Evolutionary conservation across 805 yeast genomes (phyloP), one percentile per base, ranked within the genome.

Genomic region (Schwanniomyces yamadae): DNA sequence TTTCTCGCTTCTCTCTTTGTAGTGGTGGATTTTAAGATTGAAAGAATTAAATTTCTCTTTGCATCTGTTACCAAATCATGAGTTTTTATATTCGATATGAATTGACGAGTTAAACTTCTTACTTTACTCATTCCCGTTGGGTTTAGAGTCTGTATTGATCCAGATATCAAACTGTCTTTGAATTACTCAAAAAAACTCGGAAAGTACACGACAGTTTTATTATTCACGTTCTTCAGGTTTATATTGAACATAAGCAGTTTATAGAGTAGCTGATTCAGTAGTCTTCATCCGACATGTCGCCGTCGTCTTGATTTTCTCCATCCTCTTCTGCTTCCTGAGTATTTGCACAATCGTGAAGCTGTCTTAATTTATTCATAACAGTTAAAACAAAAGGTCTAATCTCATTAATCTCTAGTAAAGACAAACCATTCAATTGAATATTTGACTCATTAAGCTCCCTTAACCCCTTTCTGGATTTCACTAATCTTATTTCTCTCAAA

Each of bases 1-100:
- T 82, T 84, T 44, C 78, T 74, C 4, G 96, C 95, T 54, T 91
- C 98, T 41, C 99, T 70, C 56, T 88, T 90, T 1, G 98, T 91
- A 5, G 97, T 95, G 4, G 97, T 86, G 1, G 96, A 82, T 50
- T 82, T 82, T 39, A 91, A 68, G 16, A 91, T 89, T 1, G 96
- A 81, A 12, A 88, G 64, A n/a, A 91, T 82, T 33, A 91, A 64
- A 36, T 85, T 86, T 45, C 78, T 71, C 45, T 78, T 80, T 13
- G 77, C 74, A 30, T 69, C 62, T 6, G 76, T 71, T n/a, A 44
- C 44, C 13, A 42, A 18, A 32, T 54, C 43, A 33, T 63, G 63
- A 2, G 57, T 48, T 35, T 57, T 59, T 28, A 66, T 40, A 42
- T 68, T 68, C 23, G 73, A 66, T 23, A 63, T 50, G 39, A 68